Evolutionary conservation across 306 rosid species (phyloP).

Genomic region (Astragalus glycyphyllos): DNA sequence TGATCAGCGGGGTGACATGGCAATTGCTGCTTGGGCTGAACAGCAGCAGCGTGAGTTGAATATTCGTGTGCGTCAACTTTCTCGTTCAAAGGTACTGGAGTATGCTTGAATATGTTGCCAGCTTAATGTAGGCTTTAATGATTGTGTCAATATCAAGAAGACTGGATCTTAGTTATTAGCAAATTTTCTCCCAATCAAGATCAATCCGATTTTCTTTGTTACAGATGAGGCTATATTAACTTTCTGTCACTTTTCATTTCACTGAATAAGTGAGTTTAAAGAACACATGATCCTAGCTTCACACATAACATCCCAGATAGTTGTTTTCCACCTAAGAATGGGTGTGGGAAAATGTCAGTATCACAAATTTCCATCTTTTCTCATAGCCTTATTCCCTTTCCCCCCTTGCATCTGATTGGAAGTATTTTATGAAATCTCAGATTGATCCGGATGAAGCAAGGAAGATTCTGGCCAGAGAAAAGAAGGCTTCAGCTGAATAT

Average conservation of each 20-base stretch:
- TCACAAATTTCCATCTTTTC: constrained; percentile 22
- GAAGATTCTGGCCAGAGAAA: constrained; percentile 85
- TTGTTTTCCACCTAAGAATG: constrained; percentile 27
- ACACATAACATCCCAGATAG: constrained; percentile 14
- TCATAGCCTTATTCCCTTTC: constrained; percentile 4
- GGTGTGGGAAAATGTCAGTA: constrained; percentile 12
- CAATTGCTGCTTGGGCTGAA: constrained; percentile 97
- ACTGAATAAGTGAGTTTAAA: constrained; percentile 24
- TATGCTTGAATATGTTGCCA: constrained; percentile 32
- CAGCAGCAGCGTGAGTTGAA: constrained; percentile 89
- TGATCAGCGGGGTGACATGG: constrained; percentile 96
- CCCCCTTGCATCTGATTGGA: constrained; percentile 41
- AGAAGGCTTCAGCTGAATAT: constrained; percentile 76
- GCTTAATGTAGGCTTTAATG: constrained; percentile 39
- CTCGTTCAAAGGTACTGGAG: constrained; percentile 82
- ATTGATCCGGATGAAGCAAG: constrained; percentile 86
- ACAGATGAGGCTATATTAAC: background rate
- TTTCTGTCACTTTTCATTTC: constrained; percentile 8
- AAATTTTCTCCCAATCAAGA: constrained; percentile 31
- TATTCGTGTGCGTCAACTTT: constrained; percentile 85
- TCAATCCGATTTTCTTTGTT: constrained; percentile 37
- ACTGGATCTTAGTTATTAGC: constrained; percentile 8
- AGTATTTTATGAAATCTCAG: constrained; percentile 53
- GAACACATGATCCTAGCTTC: constrained; percentile 3
- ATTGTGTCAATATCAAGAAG: constrained; percentile 28